Evolutionary conservation across 106 monocot species (phyloP).

Genomic region (Triglochin maritima): DNA sequence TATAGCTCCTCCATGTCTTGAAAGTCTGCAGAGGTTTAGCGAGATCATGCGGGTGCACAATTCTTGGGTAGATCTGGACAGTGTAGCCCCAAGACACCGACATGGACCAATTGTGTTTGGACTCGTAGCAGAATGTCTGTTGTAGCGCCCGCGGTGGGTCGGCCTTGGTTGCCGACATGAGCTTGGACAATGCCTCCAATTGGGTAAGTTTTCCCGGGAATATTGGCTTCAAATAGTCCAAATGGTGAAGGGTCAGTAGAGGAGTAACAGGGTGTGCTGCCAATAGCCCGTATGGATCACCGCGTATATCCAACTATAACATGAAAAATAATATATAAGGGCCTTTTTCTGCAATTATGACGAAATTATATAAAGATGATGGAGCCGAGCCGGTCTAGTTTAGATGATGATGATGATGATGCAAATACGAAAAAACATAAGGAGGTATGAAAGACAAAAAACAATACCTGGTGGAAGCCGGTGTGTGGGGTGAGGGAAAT

Average conservation of each 20-base stretch:
- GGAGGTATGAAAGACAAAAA: not conserved
- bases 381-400: not conserved
- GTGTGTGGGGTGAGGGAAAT: constrained; percentile 60
- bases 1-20: constrained; percentile 42
- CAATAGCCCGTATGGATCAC: constrained; percentile 61
- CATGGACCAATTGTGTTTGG: constrained; percentile 39
- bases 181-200: constrained; percentile 31
- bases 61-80: constrained; percentile 49
- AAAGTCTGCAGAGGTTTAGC: constrained; percentile 52
- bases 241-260: constrained; percentile 76
- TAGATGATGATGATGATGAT: no score
- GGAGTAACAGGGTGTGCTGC: constrained; percentile 85
- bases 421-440: no score
- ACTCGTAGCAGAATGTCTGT: constrained; percentile 66
- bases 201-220: constrained; percentile 18
- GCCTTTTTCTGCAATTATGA: not conserved
- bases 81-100: constrained; percentile 90
- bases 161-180: constrained; percentile 25
- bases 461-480: constrained; percentile 90
- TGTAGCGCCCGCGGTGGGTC: constrained; percentile 57
- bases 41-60: constrained; percentile 25
- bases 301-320: constrained; percentile 54
- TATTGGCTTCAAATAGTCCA: constrained; percentile 46
- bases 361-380: not conserved
- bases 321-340: not conserved